A percentile compares a stretch with the other conserved stretches of the same genome.
Evolutionary conservation across 2,329 filamentous ascomycete species (phyloP).

Genomic region (Pseudogymnoascus sp.): DNA sequence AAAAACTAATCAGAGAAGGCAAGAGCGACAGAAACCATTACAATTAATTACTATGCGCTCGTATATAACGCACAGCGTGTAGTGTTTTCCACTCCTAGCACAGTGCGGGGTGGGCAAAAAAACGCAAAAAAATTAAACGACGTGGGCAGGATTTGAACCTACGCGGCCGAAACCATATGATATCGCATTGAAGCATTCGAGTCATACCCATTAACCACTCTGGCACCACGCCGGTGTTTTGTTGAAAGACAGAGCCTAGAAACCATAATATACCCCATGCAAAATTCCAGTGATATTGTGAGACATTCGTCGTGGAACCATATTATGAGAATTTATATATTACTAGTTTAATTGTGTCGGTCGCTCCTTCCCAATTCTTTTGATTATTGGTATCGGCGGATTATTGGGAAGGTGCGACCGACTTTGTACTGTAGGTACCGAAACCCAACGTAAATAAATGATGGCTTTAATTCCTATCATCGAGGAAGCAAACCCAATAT

Average conservation of each 20-base stretch:
- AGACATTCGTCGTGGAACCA: neutral
- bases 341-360: neutral
- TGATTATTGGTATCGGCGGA: no score
- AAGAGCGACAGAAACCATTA: neutral
- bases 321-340: neutral
- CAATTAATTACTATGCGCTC: neutral
- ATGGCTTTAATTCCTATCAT: neutral
- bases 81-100: no score
- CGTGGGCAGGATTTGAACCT: slow-evolving; percentile 8
- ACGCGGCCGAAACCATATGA: slow-evolving; percentile 8
- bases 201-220: slow-evolving; percentile 30
- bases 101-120: neutral
- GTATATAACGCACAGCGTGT: neutral
- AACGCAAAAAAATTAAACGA: neutral
- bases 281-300: neutral
- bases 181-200: slow-evolving; percentile 18
- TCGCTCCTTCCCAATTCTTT: neutral
- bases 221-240: slow-evolving; percentile 21
- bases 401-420: neutral
- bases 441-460: neutral
- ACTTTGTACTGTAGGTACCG: neutral
- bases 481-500: neutral
- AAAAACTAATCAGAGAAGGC: no score
- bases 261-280: neutral
- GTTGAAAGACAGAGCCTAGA: neutral